A percentile compares a stretch with the other conserved stretches of the same genome.
phyloP scores from a whole-genome alignment of 2,329 filamentous ascomycete genomes.

The Xylaria arbuscula region DNA sequence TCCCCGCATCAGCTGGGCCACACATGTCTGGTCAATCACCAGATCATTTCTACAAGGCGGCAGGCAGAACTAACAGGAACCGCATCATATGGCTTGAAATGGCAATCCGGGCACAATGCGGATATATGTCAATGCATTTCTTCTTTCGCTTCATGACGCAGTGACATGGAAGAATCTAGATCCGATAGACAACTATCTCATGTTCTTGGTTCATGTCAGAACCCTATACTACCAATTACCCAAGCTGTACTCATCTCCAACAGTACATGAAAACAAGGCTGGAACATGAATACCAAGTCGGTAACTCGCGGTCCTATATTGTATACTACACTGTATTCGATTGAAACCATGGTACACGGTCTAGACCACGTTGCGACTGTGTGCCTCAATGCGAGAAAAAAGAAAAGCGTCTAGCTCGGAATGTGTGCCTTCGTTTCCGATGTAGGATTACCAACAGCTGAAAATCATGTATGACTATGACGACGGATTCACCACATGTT shows the following conservation, averaged over 20 bases:
- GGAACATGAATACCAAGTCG: neutral
- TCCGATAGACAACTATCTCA: neutral
- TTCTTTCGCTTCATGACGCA: neutral
- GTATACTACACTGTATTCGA: neutral
- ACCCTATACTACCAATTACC: neutral
- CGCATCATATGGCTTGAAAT: neutral
- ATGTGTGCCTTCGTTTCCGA: neutral
- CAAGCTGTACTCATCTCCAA: neutral
- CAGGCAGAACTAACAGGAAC: neutral
- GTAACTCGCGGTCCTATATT: neutral
- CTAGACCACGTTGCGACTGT: neutral
- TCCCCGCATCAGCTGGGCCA: conserved; percentile 33
- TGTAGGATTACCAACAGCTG: neutral
- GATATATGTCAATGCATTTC: neutral
- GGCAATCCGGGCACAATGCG: neutral
- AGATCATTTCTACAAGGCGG: conserved; percentile 11
- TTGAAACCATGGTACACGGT: neutral
- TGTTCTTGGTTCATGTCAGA: neutral
- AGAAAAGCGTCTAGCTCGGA: neutral
- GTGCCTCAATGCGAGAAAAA: neutral
- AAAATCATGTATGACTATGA: neutral
- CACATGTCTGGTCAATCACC: conserved; percentile 23
- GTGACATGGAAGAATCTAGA: neutral
- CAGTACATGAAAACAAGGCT: neutral
- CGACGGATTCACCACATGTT: neutral